Conservation (phyloP, 2,329 filamentous ascomycete genomes). For the Fusarium sp. region DNA sequence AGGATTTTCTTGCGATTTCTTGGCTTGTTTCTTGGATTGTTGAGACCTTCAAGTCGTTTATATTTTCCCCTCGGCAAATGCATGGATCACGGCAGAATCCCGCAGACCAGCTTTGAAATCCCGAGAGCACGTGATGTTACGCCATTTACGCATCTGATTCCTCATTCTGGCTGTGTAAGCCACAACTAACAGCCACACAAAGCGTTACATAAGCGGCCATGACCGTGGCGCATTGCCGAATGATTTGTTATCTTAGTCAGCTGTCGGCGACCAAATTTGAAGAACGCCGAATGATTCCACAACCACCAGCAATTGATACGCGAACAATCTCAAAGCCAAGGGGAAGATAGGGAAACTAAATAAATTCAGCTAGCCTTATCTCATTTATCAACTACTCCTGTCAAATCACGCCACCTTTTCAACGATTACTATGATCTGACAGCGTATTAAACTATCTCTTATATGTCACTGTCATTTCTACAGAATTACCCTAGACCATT, state of each 20-base stretch:
- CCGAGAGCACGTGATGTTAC: slow-evolving; percentile 33
- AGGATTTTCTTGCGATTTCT: neutral
- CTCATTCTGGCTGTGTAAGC: neutral
- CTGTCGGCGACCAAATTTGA: neutral
- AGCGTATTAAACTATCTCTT: neutral
- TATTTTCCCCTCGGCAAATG: slow-evolving; percentile 14
- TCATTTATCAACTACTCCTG: neutral
- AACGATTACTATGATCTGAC: neutral
- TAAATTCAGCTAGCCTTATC: neutral
- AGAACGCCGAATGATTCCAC: neutral
- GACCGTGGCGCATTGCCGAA: neutral
- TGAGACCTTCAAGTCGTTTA: slow-evolving; percentile 14
- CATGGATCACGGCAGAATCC: slow-evolving; percentile 37
- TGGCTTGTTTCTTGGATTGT: neutral
- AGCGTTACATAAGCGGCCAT: neutral
- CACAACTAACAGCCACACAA: slow-evolving; percentile 16
- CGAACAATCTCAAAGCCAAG: neutral
- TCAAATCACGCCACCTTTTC: neutral
- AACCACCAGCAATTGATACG: neutral
- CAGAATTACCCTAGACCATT: neutral
- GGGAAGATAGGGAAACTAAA: neutral
- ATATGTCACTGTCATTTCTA: neutral
- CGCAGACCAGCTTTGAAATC: slow-evolving; percentile 38
- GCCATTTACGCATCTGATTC: slow-evolving; percentile 26
- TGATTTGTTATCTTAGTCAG: neutral